A percentile compares a stretch with the other conserved stretches of the same genome.
phyloP scores from a whole-genome alignment of 2,329 filamentous ascomycete genomes.

The Botrytis galanthina region DNA sequence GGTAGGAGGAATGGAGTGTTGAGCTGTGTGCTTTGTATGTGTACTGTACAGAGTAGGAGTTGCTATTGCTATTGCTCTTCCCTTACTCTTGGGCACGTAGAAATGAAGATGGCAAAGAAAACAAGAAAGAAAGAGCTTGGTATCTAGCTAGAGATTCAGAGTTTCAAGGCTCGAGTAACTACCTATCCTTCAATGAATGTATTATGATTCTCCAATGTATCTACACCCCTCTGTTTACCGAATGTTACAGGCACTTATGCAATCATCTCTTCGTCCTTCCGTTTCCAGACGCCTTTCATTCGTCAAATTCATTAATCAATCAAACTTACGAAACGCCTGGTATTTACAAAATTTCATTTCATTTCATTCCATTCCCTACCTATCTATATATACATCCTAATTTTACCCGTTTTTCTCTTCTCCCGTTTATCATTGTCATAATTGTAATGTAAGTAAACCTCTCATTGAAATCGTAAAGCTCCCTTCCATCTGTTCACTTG shows the following conservation, averaged over 20 bases:
- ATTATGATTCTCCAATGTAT: not conserved
- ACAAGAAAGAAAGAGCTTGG: not conserved
- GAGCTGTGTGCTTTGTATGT: not conserved
- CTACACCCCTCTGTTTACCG: not conserved
- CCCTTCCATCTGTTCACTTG: conserved; percentile 56
- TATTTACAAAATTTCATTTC: not conserved
- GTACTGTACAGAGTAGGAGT: not conserved
- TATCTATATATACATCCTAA: not conserved
- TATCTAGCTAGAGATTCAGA: not conserved
- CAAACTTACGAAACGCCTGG: not conserved
- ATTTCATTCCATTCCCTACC: not conserved
- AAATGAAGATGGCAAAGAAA: not conserved
- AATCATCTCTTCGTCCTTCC: not conserved
- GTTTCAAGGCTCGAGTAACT: not conserved
- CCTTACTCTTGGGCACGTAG: not conserved
- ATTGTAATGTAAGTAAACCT: not conserved
- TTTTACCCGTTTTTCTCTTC: not conserved
- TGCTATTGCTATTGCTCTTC: not conserved
- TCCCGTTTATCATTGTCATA: not conserved
- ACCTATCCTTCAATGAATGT: not conserved
- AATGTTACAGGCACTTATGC: not conserved
- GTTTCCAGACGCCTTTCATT: not conserved
- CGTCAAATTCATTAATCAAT: not conserved
- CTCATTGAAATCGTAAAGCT: conserved; percentile 55
- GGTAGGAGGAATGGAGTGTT: not conserved